A percentile compares a stretch with the other conserved stretches of the same genome.
These are phyloP conservation scores for Phytophthora crassamura DNA, from an alignment of 352 stramenopile species.

Conservation along the genomic window DNA sequence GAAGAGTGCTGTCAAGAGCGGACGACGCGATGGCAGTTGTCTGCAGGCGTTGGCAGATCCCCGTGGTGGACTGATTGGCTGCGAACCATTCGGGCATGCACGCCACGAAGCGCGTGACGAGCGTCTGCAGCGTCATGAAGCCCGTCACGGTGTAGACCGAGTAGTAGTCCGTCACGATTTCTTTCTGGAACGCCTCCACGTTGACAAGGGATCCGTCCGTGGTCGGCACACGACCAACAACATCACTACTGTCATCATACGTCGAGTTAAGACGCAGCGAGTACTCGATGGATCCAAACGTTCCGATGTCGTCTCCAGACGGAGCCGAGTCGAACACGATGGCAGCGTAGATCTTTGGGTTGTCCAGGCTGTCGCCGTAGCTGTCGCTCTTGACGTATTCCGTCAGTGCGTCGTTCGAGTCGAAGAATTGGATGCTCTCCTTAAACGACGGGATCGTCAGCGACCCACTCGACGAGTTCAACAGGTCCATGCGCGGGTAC, in stretches of 20 bases:
- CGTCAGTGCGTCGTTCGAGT: conserved; percentile 43
- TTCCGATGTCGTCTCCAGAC: conserved; percentile 39
- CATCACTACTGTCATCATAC: conserved; percentile 3
- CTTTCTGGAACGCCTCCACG: conserved; percentile 39
- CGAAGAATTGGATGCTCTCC: conserved; percentile 61
- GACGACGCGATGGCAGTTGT: conserved; percentile 27
- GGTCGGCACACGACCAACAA: conserved; percentile 30
- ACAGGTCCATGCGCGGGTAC: conserved; percentile 59
- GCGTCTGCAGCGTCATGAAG: too few species aligned
- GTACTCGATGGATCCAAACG: conserved; percentile 59
- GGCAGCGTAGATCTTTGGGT: conserved; percentile 57
- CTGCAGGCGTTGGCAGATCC: conserved; percentile 48
- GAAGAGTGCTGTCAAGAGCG: conserved; percentile 37
- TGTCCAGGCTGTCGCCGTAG: conserved; percentile 47
- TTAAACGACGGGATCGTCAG: conserved; percentile 49
- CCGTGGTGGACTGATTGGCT: conserved; percentile 43
- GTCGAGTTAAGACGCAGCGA: conserved; percentile 67
- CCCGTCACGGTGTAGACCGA: conserved; percentile 48
- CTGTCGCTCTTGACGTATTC: conserved; percentile 51
- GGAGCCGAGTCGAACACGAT: conserved; percentile 64
- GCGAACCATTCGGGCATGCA: conserved; percentile 62
- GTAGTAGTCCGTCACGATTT: conserved; percentile 43
- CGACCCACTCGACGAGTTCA: conserved; percentile 27
- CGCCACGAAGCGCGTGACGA: conserved; percentile 62
- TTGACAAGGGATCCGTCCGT: conserved; percentile 38